phyloP scores from a whole-genome alignment of 148 eudicot species.

The Cornus suecica region DNA sequence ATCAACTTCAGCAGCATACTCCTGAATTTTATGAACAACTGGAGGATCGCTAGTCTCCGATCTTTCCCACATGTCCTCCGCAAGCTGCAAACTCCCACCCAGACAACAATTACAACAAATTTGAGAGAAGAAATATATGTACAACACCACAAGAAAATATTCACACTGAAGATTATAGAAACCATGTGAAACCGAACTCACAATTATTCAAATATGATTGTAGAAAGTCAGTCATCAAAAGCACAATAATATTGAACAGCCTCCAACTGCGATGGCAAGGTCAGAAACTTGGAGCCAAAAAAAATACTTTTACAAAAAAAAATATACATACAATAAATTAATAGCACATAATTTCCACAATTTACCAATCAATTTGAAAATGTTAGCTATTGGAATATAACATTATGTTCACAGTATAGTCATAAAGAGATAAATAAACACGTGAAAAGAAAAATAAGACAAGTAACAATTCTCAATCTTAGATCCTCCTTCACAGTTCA shows the following conservation, averaged over 20 bases:
- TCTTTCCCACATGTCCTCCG: conserved; percentile 82
- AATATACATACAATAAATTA: too few relatives aligned
- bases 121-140: not conserved
- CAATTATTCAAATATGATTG: not conserved
- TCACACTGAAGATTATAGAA: not conserved
- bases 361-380: too few relatives aligned
- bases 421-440: too few relatives aligned
- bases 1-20: conserved; percentile 45
- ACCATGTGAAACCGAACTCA: not conserved
- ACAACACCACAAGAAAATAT: not conserved
- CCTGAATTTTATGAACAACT: conserved; percentile 85
- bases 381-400: too few relatives aligned
- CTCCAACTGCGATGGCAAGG: not conserved
- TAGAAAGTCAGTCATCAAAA: not conserved
- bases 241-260: not conserved
- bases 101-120: conserved; percentile 1
- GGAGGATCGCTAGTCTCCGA: conserved; percentile 97
- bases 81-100: conserved; percentile 45
- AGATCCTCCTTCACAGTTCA: too few relatives aligned
- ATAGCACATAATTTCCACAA: too few relatives aligned
- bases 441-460: too few relatives aligned
- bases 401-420: too few relatives aligned
- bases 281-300: too few relatives aligned
- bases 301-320: too few relatives aligned
- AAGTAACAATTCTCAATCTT: too few relatives aligned